Percentiles rank a stretch among this genome's conserved stretches.
These are phyloP conservation scores for Fusarium beomiforme DNA, from an alignment of 2,329 filamentous ascomycete species.

Conservation along the genomic window DNA sequence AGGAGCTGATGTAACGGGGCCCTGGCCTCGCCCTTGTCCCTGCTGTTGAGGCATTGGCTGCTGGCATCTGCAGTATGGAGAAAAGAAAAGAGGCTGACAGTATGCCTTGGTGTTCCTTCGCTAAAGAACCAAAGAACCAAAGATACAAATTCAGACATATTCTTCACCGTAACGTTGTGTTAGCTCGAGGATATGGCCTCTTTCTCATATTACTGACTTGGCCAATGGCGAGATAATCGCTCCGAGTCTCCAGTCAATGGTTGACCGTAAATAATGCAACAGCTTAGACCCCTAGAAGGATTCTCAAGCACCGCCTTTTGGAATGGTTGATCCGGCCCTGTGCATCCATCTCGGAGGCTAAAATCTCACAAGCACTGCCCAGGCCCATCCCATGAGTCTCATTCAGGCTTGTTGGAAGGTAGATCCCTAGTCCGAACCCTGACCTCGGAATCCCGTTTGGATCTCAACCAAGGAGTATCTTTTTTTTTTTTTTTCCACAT, in stretches of 20 bases:
- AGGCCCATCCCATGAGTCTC: constrained; percentile 22
- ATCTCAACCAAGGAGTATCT: neutral
- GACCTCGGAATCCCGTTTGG: constrained; percentile 4
- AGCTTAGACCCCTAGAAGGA: neutral
- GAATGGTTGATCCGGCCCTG: constrained; percentile 1
- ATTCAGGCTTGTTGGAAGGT: constrained; percentile 9
- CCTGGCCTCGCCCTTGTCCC: neutral
- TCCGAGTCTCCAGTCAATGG: neutral
- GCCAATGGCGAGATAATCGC: constrained; percentile 2
- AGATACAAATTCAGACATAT: neutral
- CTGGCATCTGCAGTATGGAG: neutral
- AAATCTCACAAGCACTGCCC: constrained; percentile 35
- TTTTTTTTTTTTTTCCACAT: neutral
- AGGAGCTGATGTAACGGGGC: constrained; percentile 11
- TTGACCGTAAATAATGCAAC: neutral
- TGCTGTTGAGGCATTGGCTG: neutral
- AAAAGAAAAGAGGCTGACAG: constrained; percentile 5
- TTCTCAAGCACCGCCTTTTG: constrained; percentile 14
- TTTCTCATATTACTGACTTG: neutral
- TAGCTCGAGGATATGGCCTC: neutral
- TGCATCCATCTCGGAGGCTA: constrained; percentile 14
- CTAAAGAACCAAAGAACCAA: neutral
- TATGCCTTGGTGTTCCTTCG: neutral
- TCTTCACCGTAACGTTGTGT: neutral
- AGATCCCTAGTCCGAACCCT: constrained; percentile 14